Base-by-base conservation (phyloP, 768 basidiomycete genomes). In the Dendrothele bispora region DNA sequence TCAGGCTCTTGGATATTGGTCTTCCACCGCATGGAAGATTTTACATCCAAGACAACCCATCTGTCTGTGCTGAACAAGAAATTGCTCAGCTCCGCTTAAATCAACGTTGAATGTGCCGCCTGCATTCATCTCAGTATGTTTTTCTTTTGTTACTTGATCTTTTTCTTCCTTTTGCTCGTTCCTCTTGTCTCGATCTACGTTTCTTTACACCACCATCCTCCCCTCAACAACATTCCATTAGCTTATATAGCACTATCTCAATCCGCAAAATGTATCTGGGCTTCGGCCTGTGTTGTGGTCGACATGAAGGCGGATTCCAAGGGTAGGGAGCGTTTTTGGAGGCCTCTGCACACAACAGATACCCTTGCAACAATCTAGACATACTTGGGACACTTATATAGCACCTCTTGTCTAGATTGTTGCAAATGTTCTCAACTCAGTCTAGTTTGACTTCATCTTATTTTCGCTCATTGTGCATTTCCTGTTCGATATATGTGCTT, bases 1-100 rank as follows among this genome's bases (percentile, higher is more conserved):
- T 30, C 57, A 58, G 43, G 53, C 60, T 10, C 26, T 63, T 11
- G 53, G 62, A 15, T 20, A 17, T 12, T 43, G 41, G 41, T 43
- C 41, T 11, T 43, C 41, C 17, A 20, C 11, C 5, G 24, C 41
- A 28, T 43, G 41, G 41, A 29, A 29, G 17, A 43, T 43, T 25
- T n/a, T 43, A 43, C 21, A 25, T 43, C 24, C 8, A 28, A 24
- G 41, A 43, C 24, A 8, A 43, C 18, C 22, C 41, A 8, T n/a
- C 41, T 15, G 17, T 43, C 4, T 15, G 27, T 10, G 27, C 27
- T 26, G 41, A 43, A 20, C 26, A 27, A 7, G 25, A 43, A 20
- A 10, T 43, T 5, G 41, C 41, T 5, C 10, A 24, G n/a, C n/a
- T 32, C 10, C 30, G 30, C 10, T 32, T 10, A 10, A n/a, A 10